Conservation (phyloP, 345 rosid species). For the Barbarea vulgaris region DNA sequence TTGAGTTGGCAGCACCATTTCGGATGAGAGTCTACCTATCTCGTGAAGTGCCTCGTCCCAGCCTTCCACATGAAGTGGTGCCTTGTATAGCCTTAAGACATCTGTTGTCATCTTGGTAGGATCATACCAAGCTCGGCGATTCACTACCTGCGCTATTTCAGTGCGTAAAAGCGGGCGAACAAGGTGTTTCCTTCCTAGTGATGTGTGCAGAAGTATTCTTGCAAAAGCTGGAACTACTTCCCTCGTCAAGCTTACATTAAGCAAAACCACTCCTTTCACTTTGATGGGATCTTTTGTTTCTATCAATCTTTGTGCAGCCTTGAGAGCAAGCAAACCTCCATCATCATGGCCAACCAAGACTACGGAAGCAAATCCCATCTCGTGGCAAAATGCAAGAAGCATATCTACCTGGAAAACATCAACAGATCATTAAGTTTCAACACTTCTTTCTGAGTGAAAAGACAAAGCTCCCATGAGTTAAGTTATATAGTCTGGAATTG, state of each 20-base stretch:
- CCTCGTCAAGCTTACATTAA: conserved; percentile 83
- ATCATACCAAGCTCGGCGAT: conserved; percentile 94
- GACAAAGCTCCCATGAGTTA: not conserved
- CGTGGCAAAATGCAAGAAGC: conserved; percentile 88
- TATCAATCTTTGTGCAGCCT: conserved; percentile 70
- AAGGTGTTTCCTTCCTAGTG: conserved; percentile 95
- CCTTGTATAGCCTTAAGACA: conserved; percentile 84
- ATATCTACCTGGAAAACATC: conserved; percentile 73
- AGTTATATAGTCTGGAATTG: not conserved
- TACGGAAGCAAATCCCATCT: conserved; percentile 91
- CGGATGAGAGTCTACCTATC: conserved; percentile 82
- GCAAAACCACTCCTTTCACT: conserved; percentile 75
- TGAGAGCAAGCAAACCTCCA: conserved; percentile 92
- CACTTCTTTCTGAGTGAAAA: not conserved
- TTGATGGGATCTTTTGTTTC: conserved; percentile 55
- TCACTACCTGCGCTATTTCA: conserved; percentile 92
- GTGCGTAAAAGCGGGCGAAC: conserved; percentile 84
- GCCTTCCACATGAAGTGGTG: conserved; percentile 81
- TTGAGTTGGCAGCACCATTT: conserved; percentile 72
- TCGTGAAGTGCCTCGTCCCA: conserved; percentile 99
- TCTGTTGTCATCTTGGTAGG: conserved; percentile 79
- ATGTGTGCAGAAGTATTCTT: conserved; percentile 79
- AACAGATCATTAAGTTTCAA: conserved; percentile 11
- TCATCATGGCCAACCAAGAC: conserved; percentile 96
- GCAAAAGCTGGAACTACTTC: conserved; percentile 95